Base-by-base conservation (phyloP, 2,329 filamentous ascomycete species). In the Beauveria sp. region DNA sequence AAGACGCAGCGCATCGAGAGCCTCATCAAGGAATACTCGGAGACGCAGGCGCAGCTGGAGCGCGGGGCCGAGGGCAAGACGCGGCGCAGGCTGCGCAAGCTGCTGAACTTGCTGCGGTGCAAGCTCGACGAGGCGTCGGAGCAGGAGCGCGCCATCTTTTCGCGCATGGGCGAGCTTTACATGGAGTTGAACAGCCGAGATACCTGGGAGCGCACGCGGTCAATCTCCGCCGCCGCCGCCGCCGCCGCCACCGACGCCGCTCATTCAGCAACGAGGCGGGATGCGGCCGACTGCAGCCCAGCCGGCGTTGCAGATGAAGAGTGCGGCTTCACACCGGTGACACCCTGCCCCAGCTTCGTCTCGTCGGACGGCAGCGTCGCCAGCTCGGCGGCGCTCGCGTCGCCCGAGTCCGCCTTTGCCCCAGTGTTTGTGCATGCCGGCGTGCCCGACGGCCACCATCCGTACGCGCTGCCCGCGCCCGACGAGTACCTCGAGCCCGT, bases 141-240 rank as follows among this genome's bases (percentile, higher is more conserved):
- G 58, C 79, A 83, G 66, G 78, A 85, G 66, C 75, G 72, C 59
- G 65, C 71, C 18, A 76, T 83, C 7, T 68, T 80, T 45, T 62
- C 72, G 18, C 73, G 81, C 3, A 71, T 85, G n/a, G 71, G 76
- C 14, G 80, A 84, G 62, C 65, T 85, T 16, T 73, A 77, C 40
- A 69, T 79, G 18, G 80, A 85, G 68, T 75, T 81, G 16, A 76
- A 78, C 65, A 77, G 75, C 45, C 74, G 75, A 3, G 75, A 79
- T 57, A 70, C 75, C 2, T 76, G 74, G 74, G 66, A 66, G 16
- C 49, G 14, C n/a, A 20, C 28, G 22, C 58, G 58, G 2, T 16
- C 26, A 5, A 20, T 26, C 42, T 26, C 38, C 18, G 10, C 52
- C 14, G 38, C 5, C 14, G 53, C 20, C 20, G 28, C 5, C 38